These are phyloP conservation scores for Penicillium paradoxum DNA, from an alignment of 495 filamentous ascomycete genomes.

Conservation along the genomic window DNA sequence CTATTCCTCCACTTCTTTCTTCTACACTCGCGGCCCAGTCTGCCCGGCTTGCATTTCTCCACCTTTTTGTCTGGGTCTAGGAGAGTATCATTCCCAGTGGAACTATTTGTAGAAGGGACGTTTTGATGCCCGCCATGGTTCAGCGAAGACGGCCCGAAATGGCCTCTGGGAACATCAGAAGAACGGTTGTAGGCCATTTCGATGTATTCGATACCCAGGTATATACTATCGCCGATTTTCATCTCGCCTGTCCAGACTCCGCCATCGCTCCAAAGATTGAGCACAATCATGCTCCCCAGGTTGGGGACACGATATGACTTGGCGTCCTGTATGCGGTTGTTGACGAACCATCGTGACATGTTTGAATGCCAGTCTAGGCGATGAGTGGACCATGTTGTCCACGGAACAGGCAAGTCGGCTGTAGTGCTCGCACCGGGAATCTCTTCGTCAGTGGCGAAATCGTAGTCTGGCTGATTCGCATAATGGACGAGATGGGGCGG, in stretches of 20 bases:
- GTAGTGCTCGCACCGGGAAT: conserved; percentile 35
- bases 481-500: conserved; percentile 54
- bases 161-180: conserved; percentile 3
- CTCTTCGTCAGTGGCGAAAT: conserved; percentile 26
- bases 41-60: conserved; percentile 1
- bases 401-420: conserved; percentile 36
- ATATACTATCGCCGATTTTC: conserved; percentile 51
- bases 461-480: conserved; percentile 67
- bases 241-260: conserved; percentile 71
- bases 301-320: conserved; percentile 60
- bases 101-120: not conserved
- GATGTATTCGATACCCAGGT: conserved; percentile 68
- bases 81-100: not conserved
- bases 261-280: conserved; percentile 77
- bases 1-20: not conserved
- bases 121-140: conserved; percentile 15
- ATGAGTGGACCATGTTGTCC: conserved; percentile 67
- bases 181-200: conserved; percentile 63
- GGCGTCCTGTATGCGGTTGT: conserved; percentile 50
- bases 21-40: conserved; percentile 4
- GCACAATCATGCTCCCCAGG: conserved; percentile 53
- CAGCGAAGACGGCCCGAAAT: conserved; percentile 5
- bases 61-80: not conserved
- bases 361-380: conserved; percentile 66
- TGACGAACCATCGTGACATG: conserved; percentile 62